Base-by-base conservation (phyloP, 2,329 filamentous ascomycete genomes). In the Mariannaea sp. region DNA sequence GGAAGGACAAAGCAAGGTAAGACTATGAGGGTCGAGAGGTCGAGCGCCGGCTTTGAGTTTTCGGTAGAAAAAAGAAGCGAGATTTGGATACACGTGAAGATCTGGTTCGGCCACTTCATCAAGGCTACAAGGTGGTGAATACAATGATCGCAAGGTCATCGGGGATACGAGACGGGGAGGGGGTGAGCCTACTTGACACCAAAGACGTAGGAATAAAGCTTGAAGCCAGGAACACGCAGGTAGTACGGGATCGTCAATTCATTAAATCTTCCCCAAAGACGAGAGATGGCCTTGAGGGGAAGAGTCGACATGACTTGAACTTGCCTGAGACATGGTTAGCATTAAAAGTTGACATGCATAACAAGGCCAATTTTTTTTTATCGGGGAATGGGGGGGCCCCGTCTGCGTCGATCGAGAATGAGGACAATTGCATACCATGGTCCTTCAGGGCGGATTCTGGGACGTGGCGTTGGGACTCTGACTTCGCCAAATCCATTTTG, bases 31-130 rank as follows among this genome's bases (percentile, higher is more conserved):
- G 67, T 97, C 91, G 12, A 99, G 79, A 1, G 92, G 92, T 20
- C 94, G 87, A 10, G 82, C 85, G 27, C 92, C 93, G 5, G 93
- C 91, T 71, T 97, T 97, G 55, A 99, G 80, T 1, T 87, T 91
- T 57, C 94, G 90, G 73, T 97, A 99, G 79, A 99, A 99, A 80
- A 99, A 99, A 53, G 93, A 85, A 5, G 93, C 91, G 33, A 99
- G 84, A 69, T 99, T 99, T 16, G 92, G 90, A 71, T 94, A 99
- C 41, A 83, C 83, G 70, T 90, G 92, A 16, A 99, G 84, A 66
- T 99, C 94, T 14, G 87, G 84, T 69, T 99, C 92, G 26, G 86
- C 84, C 14, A 97, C 86, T 75, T 99, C 94, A 54, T 87, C 83
- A 53, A 99, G 82, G 70, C 87, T 89, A 67, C n/a, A n/a, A n/a